Evolutionary conservation across 2,329 filamentous ascomycete genomes (phyloP), one percentile per base, ranked within the genome.

Genomic region (Zarea fungicola): DNA sequence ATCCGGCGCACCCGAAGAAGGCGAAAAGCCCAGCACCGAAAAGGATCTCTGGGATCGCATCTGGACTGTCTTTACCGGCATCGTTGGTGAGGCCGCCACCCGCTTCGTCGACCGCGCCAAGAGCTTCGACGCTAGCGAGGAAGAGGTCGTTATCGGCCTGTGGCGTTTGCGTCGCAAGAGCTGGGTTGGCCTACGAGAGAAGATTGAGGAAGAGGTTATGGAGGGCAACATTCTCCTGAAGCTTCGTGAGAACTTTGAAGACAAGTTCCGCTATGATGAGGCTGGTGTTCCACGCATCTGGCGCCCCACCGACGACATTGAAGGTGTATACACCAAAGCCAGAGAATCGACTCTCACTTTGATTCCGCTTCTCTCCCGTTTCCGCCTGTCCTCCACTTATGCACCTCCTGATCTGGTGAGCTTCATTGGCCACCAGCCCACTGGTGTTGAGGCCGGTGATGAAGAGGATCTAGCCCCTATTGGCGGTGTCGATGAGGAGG

Each of bases 221-320:
- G 93, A 97, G 70, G 92, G 92, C 60, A 99, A 97, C 63, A 83
- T 99, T 47, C 74, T 97, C 28, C 76, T 97, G 58, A 99, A 99
- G 74, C 80, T 99, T 44, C 83, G 93, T 29, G 93, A 99, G 68
- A 97, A 96, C 72, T 99, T 99, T 58, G 93, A 99, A 69, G 93
- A 99, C 72, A 96, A 96, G 69, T 99, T 99, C 79, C 85, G 93
- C 55, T 99, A 99, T 61, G 93, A 99, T 60, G 91, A 96, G 52
- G 83, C 84, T 6, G 93, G 93, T 22, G 93, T 99, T 5, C 93
- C 93, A 5, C 81, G 93, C 52, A 96, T 99, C 67, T 99, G 93
- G 93, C 84, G 91, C 21, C 93, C 93, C 2, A 91, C 85, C 2
- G 93, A 99, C 64, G 93, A 99, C 62, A 99, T 99, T 53, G 93